These are phyloP conservation scores for Nakazawaea wyomingensis DNA, from an alignment of 805 yeast species.

Conservation along the genomic window DNA sequence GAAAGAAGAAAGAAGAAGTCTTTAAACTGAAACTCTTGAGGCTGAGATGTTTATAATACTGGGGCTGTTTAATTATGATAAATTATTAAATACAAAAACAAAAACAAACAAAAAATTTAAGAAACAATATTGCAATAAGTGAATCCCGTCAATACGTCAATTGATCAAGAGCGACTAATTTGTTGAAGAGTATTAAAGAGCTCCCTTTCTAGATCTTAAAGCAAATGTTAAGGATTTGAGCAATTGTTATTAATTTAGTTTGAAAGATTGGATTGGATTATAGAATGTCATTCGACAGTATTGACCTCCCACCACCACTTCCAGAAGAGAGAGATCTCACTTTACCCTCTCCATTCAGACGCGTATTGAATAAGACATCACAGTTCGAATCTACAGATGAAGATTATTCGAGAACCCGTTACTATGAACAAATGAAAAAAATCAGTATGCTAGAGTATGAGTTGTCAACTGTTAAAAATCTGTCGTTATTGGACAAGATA, in stretches of 20 bases:
- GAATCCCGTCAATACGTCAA: no score
- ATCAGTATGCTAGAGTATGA: constrained; percentile 7
- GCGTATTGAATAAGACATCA: constrained; percentile 5
- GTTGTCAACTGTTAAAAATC: constrained; percentile 4
- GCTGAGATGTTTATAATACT: no score
- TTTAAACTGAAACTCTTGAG: constrained; percentile 8
- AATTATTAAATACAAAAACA: no score
- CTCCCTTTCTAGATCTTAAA: no score
- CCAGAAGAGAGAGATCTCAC: constrained; percentile 3
- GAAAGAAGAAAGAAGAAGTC: constrained; percentile 9
- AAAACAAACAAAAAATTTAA: no score
- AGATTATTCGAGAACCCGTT: background rate
- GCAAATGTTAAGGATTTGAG: no score
- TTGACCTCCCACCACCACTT: background rate
- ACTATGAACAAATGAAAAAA: constrained; percentile 7
- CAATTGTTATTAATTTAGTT: no score
- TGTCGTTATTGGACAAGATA: constrained; percentile 2
- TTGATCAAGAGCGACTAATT: no score
- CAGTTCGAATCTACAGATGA: constrained; percentile 1
- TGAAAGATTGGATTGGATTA: no score
- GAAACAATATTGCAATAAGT: no score
- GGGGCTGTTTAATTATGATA: no score
- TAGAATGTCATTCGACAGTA: constrained; percentile 1
- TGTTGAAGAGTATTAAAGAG: no score
- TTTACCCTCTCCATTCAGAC: constrained; percentile 8